These are phyloP conservation scores for Trichoderma gracile DNA, from an alignment of 2,329 filamentous ascomycete species.

Conservation along the genomic window DNA sequence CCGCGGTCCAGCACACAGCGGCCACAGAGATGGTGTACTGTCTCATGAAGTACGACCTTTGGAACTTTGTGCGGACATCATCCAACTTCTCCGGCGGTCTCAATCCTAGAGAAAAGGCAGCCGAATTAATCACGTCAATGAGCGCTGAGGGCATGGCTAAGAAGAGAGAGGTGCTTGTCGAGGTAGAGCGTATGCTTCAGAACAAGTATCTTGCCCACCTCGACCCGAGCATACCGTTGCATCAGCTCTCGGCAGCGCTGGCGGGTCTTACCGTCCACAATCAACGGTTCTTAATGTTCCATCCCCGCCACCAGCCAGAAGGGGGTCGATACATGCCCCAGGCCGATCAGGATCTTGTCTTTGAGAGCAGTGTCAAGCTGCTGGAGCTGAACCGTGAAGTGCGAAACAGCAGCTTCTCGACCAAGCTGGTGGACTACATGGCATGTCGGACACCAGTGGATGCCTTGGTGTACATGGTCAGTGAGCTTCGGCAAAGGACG, in stretches of 20 bases:
- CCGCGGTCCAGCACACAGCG: conserved; percentile 49
- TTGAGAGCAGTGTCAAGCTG: conserved; percentile 14
- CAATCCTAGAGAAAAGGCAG: conserved; percentile 15
- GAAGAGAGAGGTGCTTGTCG: neutral
- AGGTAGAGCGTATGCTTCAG: conserved; percentile 1
- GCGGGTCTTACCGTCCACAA: conserved; percentile 13
- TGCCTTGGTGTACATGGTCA: conserved; percentile 9
- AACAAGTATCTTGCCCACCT: conserved; percentile 16
- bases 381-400: neutral
- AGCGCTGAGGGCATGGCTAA: neutral
- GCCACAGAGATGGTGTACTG: conserved; percentile 63
- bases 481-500: neutral
- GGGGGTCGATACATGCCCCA: conserved; percentile 5
- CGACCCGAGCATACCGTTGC: conserved; percentile 10
- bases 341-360: conserved; percentile 7
- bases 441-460: neutral
- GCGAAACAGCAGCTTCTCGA: conserved; percentile 10
- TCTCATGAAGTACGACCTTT: conserved; percentile 50
- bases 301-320: neutral
- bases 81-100: neutral
- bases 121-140: neutral
- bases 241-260: conserved; percentile 5
- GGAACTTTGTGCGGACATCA: conserved; percentile 15
- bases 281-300: conserved; percentile 13
- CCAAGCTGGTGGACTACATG: conserved; percentile 8